Percentiles rank a stretch among this genome's conserved stretches.
These are phyloP conservation scores for Alisma plantagoaquatica DNA, from an alignment of 106 monocot genomes.

Conservation along the genomic window DNA sequence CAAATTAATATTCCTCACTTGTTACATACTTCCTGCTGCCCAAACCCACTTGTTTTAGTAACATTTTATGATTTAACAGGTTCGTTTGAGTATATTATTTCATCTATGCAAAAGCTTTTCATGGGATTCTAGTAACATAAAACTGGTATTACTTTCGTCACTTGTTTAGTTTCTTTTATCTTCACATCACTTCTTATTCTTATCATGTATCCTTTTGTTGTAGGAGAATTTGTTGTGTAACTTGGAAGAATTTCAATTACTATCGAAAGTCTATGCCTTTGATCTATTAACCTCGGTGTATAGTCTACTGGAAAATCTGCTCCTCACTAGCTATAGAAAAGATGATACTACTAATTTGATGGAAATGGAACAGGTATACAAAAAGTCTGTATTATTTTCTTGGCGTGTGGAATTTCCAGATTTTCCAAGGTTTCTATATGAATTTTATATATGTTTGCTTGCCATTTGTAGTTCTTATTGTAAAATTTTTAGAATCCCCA, in stretches of 20 bases:
- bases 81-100: constrained; percentile 26
- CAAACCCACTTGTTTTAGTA: not conserved
- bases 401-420: no score
- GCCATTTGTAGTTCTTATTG: no score
- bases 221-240: no score
- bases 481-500: no score
- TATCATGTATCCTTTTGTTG: no score
- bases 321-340: constrained; percentile 4
- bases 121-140: not conserved
- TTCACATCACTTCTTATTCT: no score
- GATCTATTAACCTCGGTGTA: constrained; percentile 32
- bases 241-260: no score
- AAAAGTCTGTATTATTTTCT: no score
- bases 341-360: constrained; percentile 7
- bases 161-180: no score
- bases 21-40: not conserved
- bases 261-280: no score
- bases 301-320: constrained; percentile 32
- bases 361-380: constrained; percentile 33
- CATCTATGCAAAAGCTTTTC: constrained; percentile 7
- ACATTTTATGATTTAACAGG: constrained; percentile 20
- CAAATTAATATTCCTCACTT: not conserved
- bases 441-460: no score
- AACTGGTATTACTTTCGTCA: constrained; percentile 1
- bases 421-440: no score